Conservation (phyloP, 2,329 filamentous ascomycete genomes). For the Meredithiella fracta region DNA sequence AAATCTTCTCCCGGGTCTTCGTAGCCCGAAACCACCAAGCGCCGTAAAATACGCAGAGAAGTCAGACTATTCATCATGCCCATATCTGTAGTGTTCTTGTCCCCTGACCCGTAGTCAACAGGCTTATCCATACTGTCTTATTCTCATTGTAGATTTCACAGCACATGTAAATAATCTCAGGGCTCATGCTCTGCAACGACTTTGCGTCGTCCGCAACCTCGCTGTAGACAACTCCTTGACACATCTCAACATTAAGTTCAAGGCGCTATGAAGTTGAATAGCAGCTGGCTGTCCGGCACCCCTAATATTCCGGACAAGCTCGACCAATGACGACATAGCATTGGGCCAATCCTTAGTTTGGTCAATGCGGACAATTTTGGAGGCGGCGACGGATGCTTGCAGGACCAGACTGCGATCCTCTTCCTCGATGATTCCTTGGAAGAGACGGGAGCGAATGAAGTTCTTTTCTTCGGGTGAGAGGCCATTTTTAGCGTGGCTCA, state of each 20-base stretch:
- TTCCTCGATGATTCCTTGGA: conserved; percentile 65
- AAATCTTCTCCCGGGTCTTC: conserved; percentile 67
- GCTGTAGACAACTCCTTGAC: conserved; percentile 83
- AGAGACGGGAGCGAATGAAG: conserved; percentile 55
- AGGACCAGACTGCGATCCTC: conserved; percentile 58
- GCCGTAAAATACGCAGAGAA: conserved; percentile 62
- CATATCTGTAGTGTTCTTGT: conserved; percentile 41
- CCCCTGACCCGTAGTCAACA: conserved; percentile 41
- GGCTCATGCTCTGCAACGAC: conserved; percentile 59
- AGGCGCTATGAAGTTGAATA: conserved; percentile 46
- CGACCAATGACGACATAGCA: conserved; percentile 42
- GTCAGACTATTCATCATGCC: conserved; percentile 63
- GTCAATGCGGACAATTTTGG: conserved; percentile 79
- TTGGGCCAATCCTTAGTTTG: conserved; percentile 74
- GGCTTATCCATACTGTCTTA: conserved; percentile 50
- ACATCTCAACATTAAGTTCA: conserved; percentile 67
- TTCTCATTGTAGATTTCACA: conserved; percentile 63
- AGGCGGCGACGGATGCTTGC: conserved; percentile 74
- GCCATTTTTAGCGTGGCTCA: conserved; percentile 42
- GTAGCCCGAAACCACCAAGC: conserved; percentile 66
- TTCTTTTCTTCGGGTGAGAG: conserved; percentile 60
- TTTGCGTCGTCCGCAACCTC: conserved; percentile 56
- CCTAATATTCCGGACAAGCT: conserved; percentile 42
- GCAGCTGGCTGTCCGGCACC: conserved; percentile 21
- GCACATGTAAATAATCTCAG: conserved; percentile 69